Conservation (phyloP, 805 yeast species). For the Spathaspora boniae region DNA sequence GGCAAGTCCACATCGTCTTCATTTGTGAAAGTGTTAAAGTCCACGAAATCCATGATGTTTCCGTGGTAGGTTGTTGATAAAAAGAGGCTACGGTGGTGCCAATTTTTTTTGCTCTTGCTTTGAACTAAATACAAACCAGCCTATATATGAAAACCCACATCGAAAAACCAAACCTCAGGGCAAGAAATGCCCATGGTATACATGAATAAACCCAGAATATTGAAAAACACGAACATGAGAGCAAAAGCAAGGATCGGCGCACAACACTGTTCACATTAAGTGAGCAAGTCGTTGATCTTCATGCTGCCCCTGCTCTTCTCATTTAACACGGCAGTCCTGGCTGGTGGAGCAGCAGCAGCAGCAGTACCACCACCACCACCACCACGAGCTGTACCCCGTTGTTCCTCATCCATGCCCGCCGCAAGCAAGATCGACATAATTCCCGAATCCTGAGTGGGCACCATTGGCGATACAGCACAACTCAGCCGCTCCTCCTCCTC, state of each 20-base stretch:
- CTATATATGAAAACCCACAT: not conserved
- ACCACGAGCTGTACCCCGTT: not conserved
- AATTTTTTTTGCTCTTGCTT: not conserved
- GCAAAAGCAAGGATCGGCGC: too few species aligned
- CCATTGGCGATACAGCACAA: conserved; percentile 5
- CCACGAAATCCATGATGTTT: conserved; percentile 38
- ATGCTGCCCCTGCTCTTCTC: conserved; percentile 18
- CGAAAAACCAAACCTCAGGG: not conserved
- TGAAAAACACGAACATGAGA: not conserved
- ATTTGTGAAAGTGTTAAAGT: conserved; percentile 30
- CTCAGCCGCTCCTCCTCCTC: conserved; percentile 7
- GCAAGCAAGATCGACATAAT: conserved; percentile 31
- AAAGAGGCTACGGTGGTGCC: not conserved
- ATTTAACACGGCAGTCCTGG: conserved; percentile 1
- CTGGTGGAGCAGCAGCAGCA: conserved; percentile 8
- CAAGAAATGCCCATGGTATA: conserved; percentile 1
- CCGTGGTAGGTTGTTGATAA: not conserved
- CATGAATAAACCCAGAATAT: conserved; percentile 1
- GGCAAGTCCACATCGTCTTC: conserved; percentile 20
- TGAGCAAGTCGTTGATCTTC: conserved; percentile 29
- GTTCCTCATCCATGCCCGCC: conserved; percentile 17
- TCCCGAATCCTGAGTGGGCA: conserved; percentile 12
- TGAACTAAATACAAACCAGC: not conserved
- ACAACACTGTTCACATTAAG: conserved; percentile 8
- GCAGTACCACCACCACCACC: not conserved